Percentiles rank a stretch among this genome's conserved stretches.
These are phyloP conservation scores for Geotrichum europaeum DNA, from an alignment of 1,139 yeast species.

Conservation along the genomic window DNA sequence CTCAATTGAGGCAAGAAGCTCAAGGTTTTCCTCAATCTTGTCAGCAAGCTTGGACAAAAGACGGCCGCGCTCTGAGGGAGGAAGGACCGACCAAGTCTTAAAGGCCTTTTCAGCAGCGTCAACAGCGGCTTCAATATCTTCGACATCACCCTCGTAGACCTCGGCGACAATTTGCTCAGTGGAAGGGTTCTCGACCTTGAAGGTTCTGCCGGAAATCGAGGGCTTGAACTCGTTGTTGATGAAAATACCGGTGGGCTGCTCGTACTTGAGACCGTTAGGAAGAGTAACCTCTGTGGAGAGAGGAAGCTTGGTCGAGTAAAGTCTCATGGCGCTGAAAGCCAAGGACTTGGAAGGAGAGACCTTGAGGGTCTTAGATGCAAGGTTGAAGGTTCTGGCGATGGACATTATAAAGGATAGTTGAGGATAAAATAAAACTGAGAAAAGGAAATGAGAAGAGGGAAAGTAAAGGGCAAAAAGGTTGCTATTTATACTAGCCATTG, in stretches of 20 bases:
- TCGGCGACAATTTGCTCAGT: slow-evolving; percentile 52
- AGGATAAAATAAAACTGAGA: not conserved
- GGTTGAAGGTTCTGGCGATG: slow-evolving; percentile 9
- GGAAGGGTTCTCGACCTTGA: slow-evolving; percentile 50
- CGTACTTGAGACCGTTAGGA: slow-evolving; percentile 55
- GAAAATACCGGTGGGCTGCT: slow-evolving; percentile 64
- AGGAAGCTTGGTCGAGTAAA: slow-evolving; percentile 12
- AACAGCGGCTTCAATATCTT: slow-evolving; percentile 56
- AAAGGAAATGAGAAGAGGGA: not conserved
- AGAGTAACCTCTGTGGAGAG: slow-evolving; percentile 43
- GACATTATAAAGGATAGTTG: slow-evolving; percentile 4
- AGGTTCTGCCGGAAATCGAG: slow-evolving; percentile 46
- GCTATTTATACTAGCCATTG: not conserved
- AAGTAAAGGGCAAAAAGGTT: not conserved
- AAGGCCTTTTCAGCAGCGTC: slow-evolving; percentile 52
- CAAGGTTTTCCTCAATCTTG: slow-evolving; percentile 53
- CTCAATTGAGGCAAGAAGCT: slow-evolving; percentile 62
- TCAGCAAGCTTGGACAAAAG: slow-evolving; percentile 62
- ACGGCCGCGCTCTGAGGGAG: slow-evolving; percentile 51
- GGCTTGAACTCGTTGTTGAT: slow-evolving; percentile 55
- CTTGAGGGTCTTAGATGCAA: slow-evolving; percentile 15
- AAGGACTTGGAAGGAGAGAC: slow-evolving; percentile 8
- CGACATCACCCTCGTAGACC: slow-evolving; percentile 50
- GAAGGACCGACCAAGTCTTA: slow-evolving; percentile 43
- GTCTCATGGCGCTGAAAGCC: slow-evolving; percentile 7